These are phyloP conservation scores for Puya raimondii DNA, from an alignment of 176 grass and related monocot genomes.

Conservation along the genomic window DNA sequence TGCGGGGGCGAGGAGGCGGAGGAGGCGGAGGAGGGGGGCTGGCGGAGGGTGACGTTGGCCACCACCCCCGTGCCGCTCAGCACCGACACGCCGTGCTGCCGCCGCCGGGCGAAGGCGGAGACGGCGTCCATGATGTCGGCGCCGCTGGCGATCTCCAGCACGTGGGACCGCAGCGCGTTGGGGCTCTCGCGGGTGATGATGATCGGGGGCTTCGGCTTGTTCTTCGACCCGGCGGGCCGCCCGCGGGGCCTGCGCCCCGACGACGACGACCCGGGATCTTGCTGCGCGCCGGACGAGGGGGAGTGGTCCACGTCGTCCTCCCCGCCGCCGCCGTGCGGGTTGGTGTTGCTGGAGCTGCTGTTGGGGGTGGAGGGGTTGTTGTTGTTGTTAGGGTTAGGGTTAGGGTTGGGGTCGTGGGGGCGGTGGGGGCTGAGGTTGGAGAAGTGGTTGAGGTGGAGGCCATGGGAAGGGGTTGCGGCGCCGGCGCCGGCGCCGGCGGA, in stretches of 20 bases:
- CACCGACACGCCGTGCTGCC: conserved; percentile 72
- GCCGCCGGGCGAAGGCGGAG: conserved; percentile 53
- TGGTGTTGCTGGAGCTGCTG: not conserved
- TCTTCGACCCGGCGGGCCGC: conserved; percentile 79
- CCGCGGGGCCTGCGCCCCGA: conserved; percentile 55
- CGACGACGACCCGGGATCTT: not conserved
- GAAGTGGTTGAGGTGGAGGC: not conserved
- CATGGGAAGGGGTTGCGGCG: not conserved
- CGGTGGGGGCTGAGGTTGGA: conserved; percentile 3
- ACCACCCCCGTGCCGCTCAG: conserved; percentile 78
- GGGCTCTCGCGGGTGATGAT: conserved; percentile 77
- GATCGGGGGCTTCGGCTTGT: conserved; percentile 83
- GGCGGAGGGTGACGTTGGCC: conserved; percentile 66
- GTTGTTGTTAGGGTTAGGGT: conserved; percentile 14
- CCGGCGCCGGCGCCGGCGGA: conserved; percentile 6
- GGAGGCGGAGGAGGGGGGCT: conserved; percentile 18
- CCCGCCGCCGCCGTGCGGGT: conserved; percentile 42
- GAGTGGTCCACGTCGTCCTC: not conserved
- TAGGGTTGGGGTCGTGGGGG: conserved; percentile 2
- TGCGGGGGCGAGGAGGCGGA: not conserved
- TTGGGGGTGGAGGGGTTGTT: conserved; percentile 15
- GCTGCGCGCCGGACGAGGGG: not conserved
- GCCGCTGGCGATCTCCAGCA: conserved; percentile 84
- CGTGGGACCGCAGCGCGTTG: conserved; percentile 84
- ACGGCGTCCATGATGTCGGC: conserved; percentile 86